Base-by-base conservation (phyloP, 768 basidiomycete species). In the Suillus subluteus region DNA sequence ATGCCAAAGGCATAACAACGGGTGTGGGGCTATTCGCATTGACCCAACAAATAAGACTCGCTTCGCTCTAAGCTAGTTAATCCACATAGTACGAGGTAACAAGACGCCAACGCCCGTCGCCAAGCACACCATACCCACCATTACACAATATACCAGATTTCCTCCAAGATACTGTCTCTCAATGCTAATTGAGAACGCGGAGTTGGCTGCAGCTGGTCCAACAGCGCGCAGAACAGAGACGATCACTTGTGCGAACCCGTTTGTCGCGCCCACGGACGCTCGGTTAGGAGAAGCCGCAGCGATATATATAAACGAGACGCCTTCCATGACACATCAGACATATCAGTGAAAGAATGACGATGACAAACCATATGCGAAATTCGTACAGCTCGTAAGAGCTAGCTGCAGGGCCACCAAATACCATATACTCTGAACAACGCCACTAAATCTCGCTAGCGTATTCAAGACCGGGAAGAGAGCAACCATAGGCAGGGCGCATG, bases 301-400 rank as follows among this genome's bases (percentile, higher is more conserved):
- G 65, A 93, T 87, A 70, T 85, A 90, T 62, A 92, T 90, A 76
- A 91, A 91, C 41, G 90, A 80, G 41, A 88, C 82, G 15, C 87
- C 91, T 91, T 62, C 18, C 62, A 58, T 58, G n/a, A 37, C 30
- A 56, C 41, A 46, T 58, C 18, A 56, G 46, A 21, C 12, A 16
- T 13, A 32, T 23, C 40, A 38, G 16, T 54, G 59, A 62, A 52
- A 16, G 23, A 12, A n/a, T 30, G n/a, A 32, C 12, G 2, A 30
- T 6, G 56, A n/a, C 58, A 30, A 61, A 61, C 40, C 40, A 30
- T 43, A 41, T 61, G 58, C 40, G 78, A 41, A 61, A 69, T 78
- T 81, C 52, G 86, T 62, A n/a, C 83, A 70, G 38, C 86, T 76
- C 0, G 81, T 85, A 4, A 84, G 64, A 4, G 77, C 61, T 32